Evolutionary conservation across 345 rosid genomes (phyloP).

Genomic region (Cochlearia excelsa): DNA sequence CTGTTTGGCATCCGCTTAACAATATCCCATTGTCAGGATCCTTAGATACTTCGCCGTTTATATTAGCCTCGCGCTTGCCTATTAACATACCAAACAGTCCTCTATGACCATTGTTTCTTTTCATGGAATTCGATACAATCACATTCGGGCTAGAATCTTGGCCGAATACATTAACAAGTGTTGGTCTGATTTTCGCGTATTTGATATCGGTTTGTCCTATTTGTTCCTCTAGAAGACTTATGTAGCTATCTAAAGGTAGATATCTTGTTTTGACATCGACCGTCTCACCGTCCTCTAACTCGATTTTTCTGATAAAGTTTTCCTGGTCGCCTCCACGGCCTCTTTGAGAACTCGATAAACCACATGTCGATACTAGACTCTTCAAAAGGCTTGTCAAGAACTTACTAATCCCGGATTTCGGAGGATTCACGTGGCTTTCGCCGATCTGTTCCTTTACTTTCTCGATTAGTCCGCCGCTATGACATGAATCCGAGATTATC

Average conservation of each 20-base stretch:
- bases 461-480: slow-evolving; percentile 38
- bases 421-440: slow-evolving; percentile 2
- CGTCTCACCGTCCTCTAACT: slow-evolving; percentile 15
- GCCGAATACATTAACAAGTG: slow-evolving; percentile 25
- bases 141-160: slow-evolving; percentile 19
- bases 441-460: slow-evolving; percentile 33
- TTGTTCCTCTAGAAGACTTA: slow-evolving; percentile 25
- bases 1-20: slow-evolving; percentile 37
- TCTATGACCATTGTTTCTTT: slow-evolving; percentile 13
- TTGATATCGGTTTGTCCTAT: slow-evolving; percentile 22
- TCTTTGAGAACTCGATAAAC: slow-evolving; percentile 32
- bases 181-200: slow-evolving; percentile 9
- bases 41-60: not conserved
- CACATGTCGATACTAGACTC: slow-evolving; percentile 54
- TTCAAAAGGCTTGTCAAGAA: slow-evolving; percentile 45
- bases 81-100: not conserved
- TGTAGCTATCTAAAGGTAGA: slow-evolving; percentile 19
- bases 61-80: not conserved
- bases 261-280: slow-evolving; percentile 17
- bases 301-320: not conserved
- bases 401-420: slow-evolving; percentile 35
- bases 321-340: not conserved
- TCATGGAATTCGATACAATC: not conserved
- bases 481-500: slow-evolving; percentile 35
- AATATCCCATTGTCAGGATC: slow-evolving; percentile 26